These are phyloP conservation scores for Cicer arietinum DNA, from an alignment of 306 rosid genomes.

Conservation along the genomic window DNA sequence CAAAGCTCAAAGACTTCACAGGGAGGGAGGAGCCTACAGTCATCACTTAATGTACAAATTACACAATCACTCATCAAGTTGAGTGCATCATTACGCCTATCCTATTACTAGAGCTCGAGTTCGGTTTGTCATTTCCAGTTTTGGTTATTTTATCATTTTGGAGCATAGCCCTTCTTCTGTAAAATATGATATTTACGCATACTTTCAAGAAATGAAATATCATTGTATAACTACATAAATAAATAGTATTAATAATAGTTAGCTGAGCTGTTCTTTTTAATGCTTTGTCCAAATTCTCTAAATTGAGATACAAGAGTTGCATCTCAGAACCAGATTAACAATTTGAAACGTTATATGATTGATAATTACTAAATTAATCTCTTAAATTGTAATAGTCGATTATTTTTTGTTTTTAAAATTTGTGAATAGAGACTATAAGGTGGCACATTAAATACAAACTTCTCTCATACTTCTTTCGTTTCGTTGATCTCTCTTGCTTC, in stretches of 20 bases:
- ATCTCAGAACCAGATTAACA: constrained; percentile 12
- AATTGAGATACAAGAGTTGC: constrained; percentile 22
- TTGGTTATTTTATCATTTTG: constrained; percentile 37
- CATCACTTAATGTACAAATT: constrained; percentile 68
- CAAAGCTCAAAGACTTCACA: constrained; percentile 89
- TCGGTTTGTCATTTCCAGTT: constrained; percentile 35
- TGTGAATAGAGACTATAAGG: no score
- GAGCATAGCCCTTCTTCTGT: constrained; percentile 25
- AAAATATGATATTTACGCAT: constrained; percentile 32
- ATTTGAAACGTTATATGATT: not conserved
- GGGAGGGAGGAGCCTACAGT: constrained; percentile 97
- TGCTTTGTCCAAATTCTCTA: constrained; percentile 29
- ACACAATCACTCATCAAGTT: constrained; percentile 26
- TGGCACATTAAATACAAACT: no score
- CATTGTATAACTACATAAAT: not conserved
- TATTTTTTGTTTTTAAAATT: no score
- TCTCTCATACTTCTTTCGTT: no score
- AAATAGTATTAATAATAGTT: constrained; percentile 6
- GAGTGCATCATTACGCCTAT: not conserved
- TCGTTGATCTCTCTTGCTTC: no score
- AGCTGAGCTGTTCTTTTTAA: constrained; percentile 34
- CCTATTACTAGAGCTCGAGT: constrained; percentile 41
- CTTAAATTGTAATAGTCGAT: no score
- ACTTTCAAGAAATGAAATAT: constrained; percentile 32
- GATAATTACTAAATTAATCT: no score